Evolutionary conservation across 1,284 basidiomycete species (phyloP).

Genomic region (Peniophora sp.): DNA sequence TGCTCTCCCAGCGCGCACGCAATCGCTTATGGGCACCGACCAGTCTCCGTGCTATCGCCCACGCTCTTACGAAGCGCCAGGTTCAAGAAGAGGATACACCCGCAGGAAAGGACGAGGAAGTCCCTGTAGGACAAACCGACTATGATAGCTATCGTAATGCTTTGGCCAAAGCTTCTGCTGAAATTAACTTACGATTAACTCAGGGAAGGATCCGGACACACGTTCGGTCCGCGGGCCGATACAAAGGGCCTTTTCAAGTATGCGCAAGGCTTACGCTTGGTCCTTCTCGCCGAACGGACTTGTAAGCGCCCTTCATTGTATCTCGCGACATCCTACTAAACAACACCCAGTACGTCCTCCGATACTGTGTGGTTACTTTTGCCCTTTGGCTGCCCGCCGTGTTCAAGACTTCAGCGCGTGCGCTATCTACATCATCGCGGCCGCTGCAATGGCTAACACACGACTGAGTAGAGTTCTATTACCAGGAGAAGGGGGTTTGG

Average conservation of each 20-base stretch:
- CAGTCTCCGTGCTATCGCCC: constrained; percentile 30
- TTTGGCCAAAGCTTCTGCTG: constrained; percentile 4
- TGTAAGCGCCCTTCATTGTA: constrained; percentile 18
- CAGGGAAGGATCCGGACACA: too few species aligned
- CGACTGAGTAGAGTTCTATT: constrained; percentile 29
- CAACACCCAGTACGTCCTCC: constrained; percentile 39
- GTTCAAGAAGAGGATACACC: constrained; percentile 28
- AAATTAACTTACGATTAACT: neutral
- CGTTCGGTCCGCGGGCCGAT: too few species aligned
- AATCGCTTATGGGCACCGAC: constrained; percentile 48
- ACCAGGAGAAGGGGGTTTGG: constrained; percentile 36
- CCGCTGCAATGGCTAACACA: neutral
- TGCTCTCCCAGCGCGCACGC: constrained; percentile 28
- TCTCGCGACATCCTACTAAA: neutral
- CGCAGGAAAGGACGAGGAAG: constrained; percentile 19
- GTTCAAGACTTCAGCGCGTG: constrained; percentile 32
- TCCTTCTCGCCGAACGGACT: constrained; percentile 33
- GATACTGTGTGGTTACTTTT: constrained; percentile 46
- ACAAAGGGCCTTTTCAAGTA: constrained; percentile 27
- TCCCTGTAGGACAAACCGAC: constrained; percentile 12
- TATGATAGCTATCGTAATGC: constrained; percentile 26
- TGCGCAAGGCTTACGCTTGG: constrained; percentile 34
- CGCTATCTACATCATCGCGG: too few species aligned
- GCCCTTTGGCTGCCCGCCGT: constrained; percentile 52
- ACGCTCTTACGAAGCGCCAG: constrained; percentile 18